Evolutionary conservation across 306 rosid genomes (phyloP).

Genomic region (Hylodesmum podocarpum): DNA sequence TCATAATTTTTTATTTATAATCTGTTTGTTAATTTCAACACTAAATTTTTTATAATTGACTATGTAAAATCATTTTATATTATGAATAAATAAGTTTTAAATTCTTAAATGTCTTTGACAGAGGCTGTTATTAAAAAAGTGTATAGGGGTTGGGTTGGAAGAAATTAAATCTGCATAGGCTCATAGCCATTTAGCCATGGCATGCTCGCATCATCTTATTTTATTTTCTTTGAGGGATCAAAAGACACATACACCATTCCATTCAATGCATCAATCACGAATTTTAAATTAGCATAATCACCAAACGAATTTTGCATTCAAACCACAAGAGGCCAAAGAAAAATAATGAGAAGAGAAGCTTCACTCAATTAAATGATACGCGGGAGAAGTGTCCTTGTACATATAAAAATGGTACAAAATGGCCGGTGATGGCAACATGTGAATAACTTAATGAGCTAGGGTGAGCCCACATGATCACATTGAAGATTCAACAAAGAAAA

Average conservation of each 20-base stretch:
- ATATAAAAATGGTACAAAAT: neutral
- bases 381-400: neutral
- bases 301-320: slow-evolving; percentile 1
- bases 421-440: slow-evolving; percentile 18
- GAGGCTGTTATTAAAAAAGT: no score
- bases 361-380: neutral
- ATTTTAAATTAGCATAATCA: neutral
- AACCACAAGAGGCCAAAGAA: neutral
- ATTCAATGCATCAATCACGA: neutral
- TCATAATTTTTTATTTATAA: no score
- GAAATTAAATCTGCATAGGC: neutral
- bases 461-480: neutral
- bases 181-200: no score
- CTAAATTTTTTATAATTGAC: no score
- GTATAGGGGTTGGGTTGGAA: neutral
- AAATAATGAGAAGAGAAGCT: neutral
- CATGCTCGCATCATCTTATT: neutral
- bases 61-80: no score
- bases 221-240: neutral
- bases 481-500: neutral
- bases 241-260: neutral
- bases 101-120: no score
- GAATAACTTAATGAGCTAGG: neutral
- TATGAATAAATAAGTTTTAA: no score
- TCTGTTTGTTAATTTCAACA: no score